Evolutionary conservation across 2,329 filamentous ascomycete species (phyloP), one percentile per base, ranked within the genome.

Genomic region (Lachnellula hyalina): DNA sequence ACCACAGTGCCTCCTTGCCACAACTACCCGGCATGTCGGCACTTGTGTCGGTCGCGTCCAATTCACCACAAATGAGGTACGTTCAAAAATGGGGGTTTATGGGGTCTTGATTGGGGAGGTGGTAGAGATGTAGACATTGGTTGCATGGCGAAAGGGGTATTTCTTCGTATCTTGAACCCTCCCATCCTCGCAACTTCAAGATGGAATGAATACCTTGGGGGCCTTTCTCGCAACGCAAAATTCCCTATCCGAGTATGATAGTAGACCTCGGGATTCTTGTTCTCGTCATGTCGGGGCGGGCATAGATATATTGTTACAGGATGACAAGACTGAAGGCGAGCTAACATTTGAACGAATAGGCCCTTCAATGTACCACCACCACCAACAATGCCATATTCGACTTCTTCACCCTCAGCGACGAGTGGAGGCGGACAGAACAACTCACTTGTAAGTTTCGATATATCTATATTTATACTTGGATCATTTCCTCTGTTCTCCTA

Each of bases 381-480:
- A 28, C 60, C 59, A 47, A 61, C 44, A 15, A 59, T 83, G 76
- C 81, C 76, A 62, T 83, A 82, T 69, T 77, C 81, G 64, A 84
- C 81, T 61, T 81, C 82, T 61, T 84, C 84, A 46, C 83, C 84
- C 47, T 82, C 83, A 57, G 81, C 81, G 41, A 86, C 84, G 41
- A 80, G 82, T 58, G 71, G 68, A 46, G 83, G 81, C 61, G 84
- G 84, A 51, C 82, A 84, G 68, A 80, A 79, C 60, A 78, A 77
- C 64, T 77, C 77, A 61, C 79, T 79, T 68, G 79, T 83, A 77
- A 74, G 79, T 76, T 61, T 23, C 36, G 28, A 15, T 21, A 21
- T 35, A 19, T 17, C 8, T 28, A 5, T 6, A 6, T 21, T 46
- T 28, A 21, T 21, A 2, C 19, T 44, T 19, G 8, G 3, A 32